Conservation (phyloP, 306 rosid species). For the Vicia villosa region DNA sequence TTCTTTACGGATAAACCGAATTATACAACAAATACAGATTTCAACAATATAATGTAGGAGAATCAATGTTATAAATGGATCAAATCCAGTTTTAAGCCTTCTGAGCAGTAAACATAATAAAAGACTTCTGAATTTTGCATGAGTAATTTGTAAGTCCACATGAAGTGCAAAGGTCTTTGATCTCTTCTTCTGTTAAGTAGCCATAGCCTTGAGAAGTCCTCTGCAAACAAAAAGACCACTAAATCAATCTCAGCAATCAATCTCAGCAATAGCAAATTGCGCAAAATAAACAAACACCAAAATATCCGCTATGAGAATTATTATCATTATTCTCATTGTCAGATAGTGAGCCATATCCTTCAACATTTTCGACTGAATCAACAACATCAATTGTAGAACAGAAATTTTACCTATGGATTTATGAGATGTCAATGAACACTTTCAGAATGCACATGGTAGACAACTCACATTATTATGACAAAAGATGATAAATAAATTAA, state of each 20-base stretch:
- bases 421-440: constrained; percentile 12
- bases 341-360: no score
- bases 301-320: no score
- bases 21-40: constrained; percentile 22
- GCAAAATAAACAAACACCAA: no score
- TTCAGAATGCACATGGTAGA: constrained; percentile 24
- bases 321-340: no score
- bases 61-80: constrained; percentile 38
- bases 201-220: constrained; percentile 48
- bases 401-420: not conserved
- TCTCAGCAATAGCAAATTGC: not conserved
- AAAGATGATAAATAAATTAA: not conserved
- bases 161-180: constrained; percentile 68
- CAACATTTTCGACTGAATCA: no score
- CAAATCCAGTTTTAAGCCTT: constrained; percentile 54
- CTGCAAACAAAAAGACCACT: constrained; percentile 38
- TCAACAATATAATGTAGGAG: constrained; percentile 24
- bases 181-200: constrained; percentile 66
- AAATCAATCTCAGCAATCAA: no score
- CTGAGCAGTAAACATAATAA: constrained; percentile 83
- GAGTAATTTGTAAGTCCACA: constrained; percentile 83
- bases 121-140: constrained; percentile 63
- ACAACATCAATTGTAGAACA: not conserved
- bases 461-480: not conserved
- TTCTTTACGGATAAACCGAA: constrained; percentile 32